Percentiles rank a stretch among this genome's conserved stretches.
Evolutionary conservation across 345 rosid species (phyloP).

Genomic region (Turnera subulata): DNA sequence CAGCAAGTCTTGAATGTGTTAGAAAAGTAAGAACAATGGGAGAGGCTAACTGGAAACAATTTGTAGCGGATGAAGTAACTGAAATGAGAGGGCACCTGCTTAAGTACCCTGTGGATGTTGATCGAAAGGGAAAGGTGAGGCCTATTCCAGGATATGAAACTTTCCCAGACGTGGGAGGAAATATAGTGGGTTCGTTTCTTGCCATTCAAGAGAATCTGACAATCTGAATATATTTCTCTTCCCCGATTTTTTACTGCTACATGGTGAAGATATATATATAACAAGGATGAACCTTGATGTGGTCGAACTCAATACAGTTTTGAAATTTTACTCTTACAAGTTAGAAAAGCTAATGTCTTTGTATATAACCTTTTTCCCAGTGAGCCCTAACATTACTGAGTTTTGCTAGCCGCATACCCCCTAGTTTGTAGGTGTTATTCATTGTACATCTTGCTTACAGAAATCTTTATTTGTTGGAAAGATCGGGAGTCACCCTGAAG

Average conservation of each 20-base stretch:
- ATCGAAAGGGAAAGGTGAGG: conserved; percentile 72
- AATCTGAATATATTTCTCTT: conserved; percentile 32
- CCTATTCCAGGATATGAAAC: conserved; percentile 60
- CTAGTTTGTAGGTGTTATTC: too few species aligned
- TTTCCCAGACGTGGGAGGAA: conserved; percentile 91
- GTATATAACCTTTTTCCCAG: neutral
- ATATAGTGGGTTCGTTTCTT: conserved; percentile 68
- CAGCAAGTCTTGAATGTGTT: conserved; percentile 84
- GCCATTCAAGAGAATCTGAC: conserved; percentile 87
- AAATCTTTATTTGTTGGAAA: too few species aligned
- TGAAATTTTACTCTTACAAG: neutral
- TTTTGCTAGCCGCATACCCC: too few species aligned
- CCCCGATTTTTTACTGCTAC: neutral
- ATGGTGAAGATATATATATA: neutral
- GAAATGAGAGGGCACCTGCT: conserved; percentile 87
- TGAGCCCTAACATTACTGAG: too few species aligned
- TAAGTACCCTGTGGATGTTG: conserved; percentile 83
- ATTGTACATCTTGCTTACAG: too few species aligned
- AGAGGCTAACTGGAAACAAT: conserved; percentile 71
- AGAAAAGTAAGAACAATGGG: conserved; percentile 52
- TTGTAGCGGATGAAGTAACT: conserved; percentile 51
- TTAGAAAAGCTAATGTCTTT: neutral
- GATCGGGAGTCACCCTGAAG: too few species aligned
- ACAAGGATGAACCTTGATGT: neutral
- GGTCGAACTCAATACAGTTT: conserved; percentile 2